Base-by-base conservation (phyloP, 306 rosid species). In the Parietaria judaica region DNA sequence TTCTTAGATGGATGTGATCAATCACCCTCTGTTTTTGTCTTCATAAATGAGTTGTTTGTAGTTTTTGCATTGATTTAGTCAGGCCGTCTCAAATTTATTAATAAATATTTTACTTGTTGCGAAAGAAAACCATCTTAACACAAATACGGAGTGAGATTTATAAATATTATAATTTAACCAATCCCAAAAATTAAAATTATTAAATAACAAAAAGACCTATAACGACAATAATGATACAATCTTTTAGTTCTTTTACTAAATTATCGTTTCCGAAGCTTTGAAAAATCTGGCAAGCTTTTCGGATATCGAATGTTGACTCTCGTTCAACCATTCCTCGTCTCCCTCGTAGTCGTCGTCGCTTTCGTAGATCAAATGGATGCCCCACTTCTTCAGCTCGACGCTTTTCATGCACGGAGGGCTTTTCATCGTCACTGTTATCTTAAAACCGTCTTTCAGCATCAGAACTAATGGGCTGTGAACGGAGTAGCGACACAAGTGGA, bases 261-360 rank as follows among this genome's bases (percentile, higher is more conserved):
- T 17, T 60, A 50, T 17, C 68, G 60, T 36, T 16, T 11, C 76
- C 78, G 45, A 2, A 36, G 62, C 36, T 46, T 39, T 35, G 63
- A 86, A 81, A 67, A 72, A 76, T 59, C 48, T 72, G 7, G 81
- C 86, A 61, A 84, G 36, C 43, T 69, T 78, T 70, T 75, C 80
- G 11, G 90, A 84, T 11, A 78, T 69, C 41, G 88, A 87, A 66
- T 68, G 82, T 4, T 73, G 78, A 56, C 64, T 70, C 45, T 45
- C 68, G 35, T 60, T 71, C 51, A 69, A 34, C 6, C 63, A 68
- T 48, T 78, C 74, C 76, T 80, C 87, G 0, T 65, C 72, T 72
- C 84, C 92, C 11, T 68, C 85, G 61, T 84, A 84, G 46, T 82
- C 87, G 65, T 87, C 89, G 38, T 80, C 89, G 53, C 78, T 89